phyloP scores from a whole-genome alignment of 768 basidiomycete genomes.

The Lenzites betulinus region DNA sequence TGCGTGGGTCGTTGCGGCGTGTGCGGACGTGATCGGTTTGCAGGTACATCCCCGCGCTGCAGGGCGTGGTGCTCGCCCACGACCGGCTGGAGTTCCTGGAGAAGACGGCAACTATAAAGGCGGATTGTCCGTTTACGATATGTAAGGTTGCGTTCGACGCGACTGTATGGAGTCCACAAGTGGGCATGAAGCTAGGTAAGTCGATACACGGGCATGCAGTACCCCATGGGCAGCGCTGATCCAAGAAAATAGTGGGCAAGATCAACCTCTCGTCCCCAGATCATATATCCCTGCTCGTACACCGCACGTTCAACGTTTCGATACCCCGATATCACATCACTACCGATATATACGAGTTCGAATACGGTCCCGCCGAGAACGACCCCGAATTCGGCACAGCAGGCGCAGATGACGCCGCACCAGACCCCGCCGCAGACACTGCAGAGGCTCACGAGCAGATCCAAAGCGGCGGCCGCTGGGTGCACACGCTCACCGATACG shows the following conservation, averaged over 20 bases:
- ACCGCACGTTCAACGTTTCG: slow-evolving; percentile 92
- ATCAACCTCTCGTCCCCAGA: slow-evolving; percentile 90
- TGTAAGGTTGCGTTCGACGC: slow-evolving; percentile 79
- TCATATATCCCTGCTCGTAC: slow-evolving; percentile 86
- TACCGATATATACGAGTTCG: slow-evolving; percentile 77
- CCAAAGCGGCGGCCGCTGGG: slow-evolving; percentile 73
- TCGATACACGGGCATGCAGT: neutral
- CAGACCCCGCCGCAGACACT: slow-evolving; percentile 17
- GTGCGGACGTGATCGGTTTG: neutral
- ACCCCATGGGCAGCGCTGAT: neutral
- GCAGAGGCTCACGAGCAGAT: slow-evolving; percentile 31
- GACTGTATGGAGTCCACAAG: slow-evolving; percentile 83
- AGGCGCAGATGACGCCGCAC: slow-evolving; percentile 31
- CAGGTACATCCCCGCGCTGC: slow-evolving; percentile 89
- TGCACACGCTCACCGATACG: slow-evolving; percentile 68
- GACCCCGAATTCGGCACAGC: slow-evolving; percentile 67
- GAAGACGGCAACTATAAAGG: slow-evolving; percentile 65
- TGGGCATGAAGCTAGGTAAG: slow-evolving; percentile 81
- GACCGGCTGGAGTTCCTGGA: slow-evolving; percentile 72
- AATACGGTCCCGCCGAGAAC: slow-evolving; percentile 81
- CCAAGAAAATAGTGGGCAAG: slow-evolving; percentile 61
- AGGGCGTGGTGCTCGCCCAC: slow-evolving; percentile 86
- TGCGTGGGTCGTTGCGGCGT: neutral
- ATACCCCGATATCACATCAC: slow-evolving; percentile 93
- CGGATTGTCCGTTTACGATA: slow-evolving; percentile 84